Conservation (phyloP, 192 early-diverging fungal species). For the Gamsiella multidivaricata region DNA sequence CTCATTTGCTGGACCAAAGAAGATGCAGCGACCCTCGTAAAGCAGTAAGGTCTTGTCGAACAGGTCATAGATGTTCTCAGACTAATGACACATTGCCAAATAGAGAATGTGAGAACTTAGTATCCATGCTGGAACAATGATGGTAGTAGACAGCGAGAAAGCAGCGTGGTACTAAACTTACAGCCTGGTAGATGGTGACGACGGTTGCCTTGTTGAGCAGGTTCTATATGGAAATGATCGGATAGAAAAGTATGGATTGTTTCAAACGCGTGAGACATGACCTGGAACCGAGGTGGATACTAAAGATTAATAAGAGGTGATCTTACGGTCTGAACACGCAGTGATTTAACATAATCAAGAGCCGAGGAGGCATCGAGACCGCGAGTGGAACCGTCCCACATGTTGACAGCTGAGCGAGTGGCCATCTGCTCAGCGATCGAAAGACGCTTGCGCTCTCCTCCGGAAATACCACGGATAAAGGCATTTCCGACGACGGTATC, state of each 20-base stretch:
- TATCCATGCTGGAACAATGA: too few relatives aligned
- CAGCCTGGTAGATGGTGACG: constrained; percentile 79
- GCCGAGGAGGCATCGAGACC: constrained; percentile 87
- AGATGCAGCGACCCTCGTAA: constrained; percentile 74
- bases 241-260: too few relatives aligned
- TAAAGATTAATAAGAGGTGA: neutral
- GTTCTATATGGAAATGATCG: constrained; percentile 43
- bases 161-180: constrained; percentile 55
- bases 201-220: constrained; percentile 72
- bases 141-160: constrained; percentile 10
- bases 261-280: neutral
- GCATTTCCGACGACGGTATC: constrained; percentile 81
- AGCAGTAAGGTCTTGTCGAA: constrained; percentile 78
- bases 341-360: constrained; percentile 79
- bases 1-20: constrained; percentile 70
- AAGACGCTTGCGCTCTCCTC: constrained; percentile 83
- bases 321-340: constrained; percentile 72
- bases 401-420: constrained; percentile 61
- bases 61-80: constrained; percentile 80
- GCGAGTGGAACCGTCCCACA: constrained; percentile 78
- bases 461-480: constrained; percentile 82
- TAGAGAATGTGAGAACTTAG: too few relatives aligned
- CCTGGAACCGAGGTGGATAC: neutral
- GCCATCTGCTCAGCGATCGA: constrained; percentile 84
- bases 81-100: constrained; percentile 69